These are phyloP conservation scores for Isabelozyma gotoi DNA, from an alignment of 805 yeast genomes.

Conservation along the genomic window DNA sequence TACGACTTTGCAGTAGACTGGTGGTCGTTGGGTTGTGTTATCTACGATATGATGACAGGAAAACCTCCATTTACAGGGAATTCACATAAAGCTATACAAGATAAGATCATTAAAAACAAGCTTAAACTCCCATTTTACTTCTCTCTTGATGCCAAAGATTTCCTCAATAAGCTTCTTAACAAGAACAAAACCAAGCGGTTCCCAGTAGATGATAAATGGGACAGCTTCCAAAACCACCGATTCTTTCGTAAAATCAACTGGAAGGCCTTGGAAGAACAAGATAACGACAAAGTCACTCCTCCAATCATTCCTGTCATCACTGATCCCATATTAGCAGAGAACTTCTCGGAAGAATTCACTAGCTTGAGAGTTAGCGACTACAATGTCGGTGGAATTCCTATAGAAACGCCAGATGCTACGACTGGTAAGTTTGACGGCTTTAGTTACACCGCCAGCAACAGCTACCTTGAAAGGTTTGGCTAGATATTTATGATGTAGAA, in stretches of 20 bases:
- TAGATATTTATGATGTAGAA: background rate
- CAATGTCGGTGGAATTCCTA: constrained; percentile 9
- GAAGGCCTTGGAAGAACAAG: constrained; percentile 53
- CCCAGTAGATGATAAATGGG: constrained; percentile 52
- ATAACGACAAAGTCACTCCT: constrained; percentile 48
- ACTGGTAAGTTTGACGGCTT: constrained; percentile 28
- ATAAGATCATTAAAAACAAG: constrained; percentile 70
- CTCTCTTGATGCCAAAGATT: constrained; percentile 77
- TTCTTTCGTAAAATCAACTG: constrained; percentile 79
- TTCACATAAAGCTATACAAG: constrained; percentile 71
- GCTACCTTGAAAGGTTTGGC: constrained; percentile 22
- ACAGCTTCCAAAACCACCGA: constrained; percentile 59
- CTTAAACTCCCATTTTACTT: constrained; percentile 71
- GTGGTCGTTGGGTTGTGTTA: constrained; percentile 88
- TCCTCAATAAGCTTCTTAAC: constrained; percentile 61
- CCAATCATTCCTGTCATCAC: constrained; percentile 85
- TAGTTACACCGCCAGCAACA: constrained; percentile 32
- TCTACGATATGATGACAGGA: constrained; percentile 79
- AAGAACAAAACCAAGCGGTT: constrained; percentile 67
- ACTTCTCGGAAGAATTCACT: constrained; percentile 80
- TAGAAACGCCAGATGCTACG: constrained; percentile 1
- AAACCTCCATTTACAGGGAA: constrained; percentile 88
- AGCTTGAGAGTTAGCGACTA: constrained; percentile 51
- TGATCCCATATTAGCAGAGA: constrained; percentile 80
- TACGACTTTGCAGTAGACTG: constrained; percentile 84